Evolutionary conservation across 441 rosid genomes (phyloP), one percentile per base, ranked within the genome.

Genomic region (Bocquillonia castaneifolia): DNA sequence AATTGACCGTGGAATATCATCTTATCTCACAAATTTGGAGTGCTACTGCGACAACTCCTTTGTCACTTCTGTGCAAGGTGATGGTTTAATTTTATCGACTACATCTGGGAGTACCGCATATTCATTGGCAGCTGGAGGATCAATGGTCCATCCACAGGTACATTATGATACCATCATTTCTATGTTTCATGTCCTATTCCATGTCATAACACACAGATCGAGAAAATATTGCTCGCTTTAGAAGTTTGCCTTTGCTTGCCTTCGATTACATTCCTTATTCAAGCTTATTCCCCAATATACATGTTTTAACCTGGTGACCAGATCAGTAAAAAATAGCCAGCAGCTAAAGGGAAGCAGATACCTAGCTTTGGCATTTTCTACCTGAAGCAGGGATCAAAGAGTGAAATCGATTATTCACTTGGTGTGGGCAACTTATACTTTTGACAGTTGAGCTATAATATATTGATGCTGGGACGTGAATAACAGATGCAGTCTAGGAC

Each of bases 111-210:
- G 99, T 82, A 95, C 99, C 26, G 99, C 99, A 36, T 95, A 95
- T 72, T 95, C 99, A 10, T 83, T 95, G 76, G 99, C 97, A 17
- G 99, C 98, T 66, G 99, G 99, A 67, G 99, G 99, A 57, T 95
- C 99, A 69, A 92, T 95, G 98, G 99, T 95, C 70, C 99, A 95
- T 76, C 99, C 99, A 18, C 98, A 95, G 96, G 99, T 88, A 78
- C 62, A 37, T 69, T 32, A 6, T 37, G 40, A 22, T 28, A 17
- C 29, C 44, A 6, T 54, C 34, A 31, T 18, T 42, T 45, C 59
- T 20, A 22, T 18, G 60, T 45, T 26, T 26, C 32, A 23, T 61
- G n/a, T 52, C 28, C 6, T n/a, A 0, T 31, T 62, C 13, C 52
- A 36, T 47, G 13, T 25, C 20, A 2, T 69, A 13, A 44, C 17